Base-by-base conservation (phyloP, 306 rosid genomes). In the Canavalia ensiformis region DNA sequence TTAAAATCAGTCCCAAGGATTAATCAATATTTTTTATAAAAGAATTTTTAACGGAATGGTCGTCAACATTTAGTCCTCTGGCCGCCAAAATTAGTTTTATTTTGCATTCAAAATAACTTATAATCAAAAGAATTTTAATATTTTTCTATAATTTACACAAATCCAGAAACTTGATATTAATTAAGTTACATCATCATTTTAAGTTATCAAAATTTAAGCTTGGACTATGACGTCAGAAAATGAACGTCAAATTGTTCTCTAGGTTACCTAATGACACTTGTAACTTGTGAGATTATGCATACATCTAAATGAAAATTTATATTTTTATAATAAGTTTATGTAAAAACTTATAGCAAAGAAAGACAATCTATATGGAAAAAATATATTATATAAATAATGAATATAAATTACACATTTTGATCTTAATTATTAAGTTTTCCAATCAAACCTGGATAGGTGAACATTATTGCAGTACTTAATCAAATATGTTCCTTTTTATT, bases 1-100 rank as follows among this genome's bases (percentile, higher is more conserved):
- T 37, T 37, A 37, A 37, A 37, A 37, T 37, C 41, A 37, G 2
- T 37, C 4, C 4, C 4, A 37, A 2, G 41, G 4, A 37, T 37
- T 37, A 37, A 37, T 37, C 9, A 69, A 41, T 66, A 33, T 6
- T 1, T 49, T 66, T 74, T 29, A 18, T 4, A 2, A 28, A 31
- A 35, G 71, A 70, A 50, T 4, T 46, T 5, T 11, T 0, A 50
- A 33, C 18, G 37, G 13, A 76, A 62, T 28, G 35, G 80, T 84
- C 76, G 76, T 84, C 82, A 75, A 80, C 47, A 49, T 76, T 68
- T 60, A 75, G 54, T 80, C 62, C 74, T 46, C 63, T 56, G 45
- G 66, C 64, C 76, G 67, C 34, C 52, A n/a, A 42, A 55, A 67
- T 55, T 41, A 67, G 42, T 50, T 46, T 56, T 79, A 33, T 68